Base-by-base conservation (phyloP, 192 early-diverging fungal species). In the Coemansia sp. region DNA sequence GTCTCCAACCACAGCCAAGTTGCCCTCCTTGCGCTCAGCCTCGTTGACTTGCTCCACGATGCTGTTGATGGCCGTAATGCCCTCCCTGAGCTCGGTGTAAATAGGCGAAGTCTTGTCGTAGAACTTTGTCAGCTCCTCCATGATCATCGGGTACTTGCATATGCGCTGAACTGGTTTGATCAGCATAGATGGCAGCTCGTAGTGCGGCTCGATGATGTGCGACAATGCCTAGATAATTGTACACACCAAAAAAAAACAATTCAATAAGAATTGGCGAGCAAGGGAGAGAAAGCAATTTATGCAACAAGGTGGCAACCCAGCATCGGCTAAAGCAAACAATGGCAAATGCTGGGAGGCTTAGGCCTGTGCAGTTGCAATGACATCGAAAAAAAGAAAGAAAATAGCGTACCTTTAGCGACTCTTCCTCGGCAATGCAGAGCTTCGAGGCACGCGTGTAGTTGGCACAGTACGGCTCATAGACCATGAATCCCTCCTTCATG, bases 101-200 rank as follows among this genome's bases (percentile, higher is more conserved):
- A 86, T 75, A n/a, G 87, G 87, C 66, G 86, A 87, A 27, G 76
- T 62, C 49, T 82, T 77, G 67, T 90, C 82, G 41, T 88, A 91
- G 68, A 84, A 85, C 74, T 91, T 91, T 74, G 88, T 77, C 61
- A 90, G 75, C 66, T 91, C 76, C 44, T 76, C 70, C 22, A 79
- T 71, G 20, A 99, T 88, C 64, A 99, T 82, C 44, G 96, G 96
- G 84, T 99, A 99, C 86, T 96, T 96, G 87, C 96, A 97, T 66
- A 98, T 94, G 57, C 98, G 90, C 82, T 99, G 98, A 9, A 99
- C 89, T 3, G 98, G 98, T 73, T 98, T 97, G 85, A 99, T 99
- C 62, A 99, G 87, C 84, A 93, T 92, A 7, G 92, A 93, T 20
- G 93, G 94, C 68, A 99, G 79, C 79, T 91, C 93, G 66, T 95